Conservation (phyloP, 1,284 basidiomycete genomes). For the Moniliophthora roreri region DNA sequence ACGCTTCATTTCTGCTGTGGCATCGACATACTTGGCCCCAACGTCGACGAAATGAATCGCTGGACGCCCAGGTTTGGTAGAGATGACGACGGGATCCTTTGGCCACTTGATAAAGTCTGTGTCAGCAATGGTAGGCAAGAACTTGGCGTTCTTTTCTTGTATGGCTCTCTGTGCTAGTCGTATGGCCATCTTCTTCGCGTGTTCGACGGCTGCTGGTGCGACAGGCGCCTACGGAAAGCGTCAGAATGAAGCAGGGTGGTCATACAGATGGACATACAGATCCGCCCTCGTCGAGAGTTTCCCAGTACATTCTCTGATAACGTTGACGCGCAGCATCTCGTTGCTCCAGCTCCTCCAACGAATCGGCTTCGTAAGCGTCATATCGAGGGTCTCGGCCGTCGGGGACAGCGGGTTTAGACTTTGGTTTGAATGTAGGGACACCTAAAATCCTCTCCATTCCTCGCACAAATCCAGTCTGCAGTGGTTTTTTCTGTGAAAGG, state of each 20-base stretch:
- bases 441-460: constrained; percentile 73
- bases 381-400: constrained; percentile 25
- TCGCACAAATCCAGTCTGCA: constrained; percentile 67
- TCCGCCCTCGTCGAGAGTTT: constrained; percentile 62
- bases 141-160: constrained; percentile 36
- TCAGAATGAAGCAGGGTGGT: neutral
- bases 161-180: constrained; percentile 30
- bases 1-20: constrained; percentile 49
- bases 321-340: constrained; percentile 59
- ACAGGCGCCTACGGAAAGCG: constrained; percentile 49
- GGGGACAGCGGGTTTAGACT: constrained; percentile 9
- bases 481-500: constrained; percentile 43
- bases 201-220: constrained; percentile 50
- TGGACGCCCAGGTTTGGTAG: constrained; percentile 43
- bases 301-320: constrained; percentile 75
- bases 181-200: constrained; percentile 36
- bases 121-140: constrained; percentile 35
- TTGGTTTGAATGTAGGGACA: constrained; percentile 27
- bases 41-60: constrained; percentile 66
- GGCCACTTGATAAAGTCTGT: constrained; percentile 34
- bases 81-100: constrained; percentile 33
- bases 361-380: constrained; percentile 58
- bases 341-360: constrained; percentile 54
- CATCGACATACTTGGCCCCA: constrained; percentile 64
- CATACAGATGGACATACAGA: constrained; percentile 43